phyloP scores from a whole-genome alignment of 129 eudicot species.

The Flaveria linearis region DNA sequence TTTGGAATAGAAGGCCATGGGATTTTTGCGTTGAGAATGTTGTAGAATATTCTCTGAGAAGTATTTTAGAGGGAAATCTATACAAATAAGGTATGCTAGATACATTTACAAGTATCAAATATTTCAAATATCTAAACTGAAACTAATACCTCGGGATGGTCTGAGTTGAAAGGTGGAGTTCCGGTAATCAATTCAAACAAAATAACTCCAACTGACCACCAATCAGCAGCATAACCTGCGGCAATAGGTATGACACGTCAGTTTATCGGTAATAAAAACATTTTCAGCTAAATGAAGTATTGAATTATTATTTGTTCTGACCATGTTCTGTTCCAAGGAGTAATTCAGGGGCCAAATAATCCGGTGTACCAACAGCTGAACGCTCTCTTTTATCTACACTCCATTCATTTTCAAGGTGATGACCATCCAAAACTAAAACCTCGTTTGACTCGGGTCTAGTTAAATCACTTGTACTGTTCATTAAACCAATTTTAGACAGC shows the following conservation, averaged over 20 bases:
- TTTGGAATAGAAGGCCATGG: constrained; percentile 77
- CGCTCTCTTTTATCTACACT: constrained; percentile 42
- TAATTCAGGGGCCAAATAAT: constrained; percentile 90
- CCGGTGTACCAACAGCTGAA: constrained; percentile 95
- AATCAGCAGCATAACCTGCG: constrained; percentile 82
- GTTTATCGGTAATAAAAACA: neutral
- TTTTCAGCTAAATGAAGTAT: constrained; percentile 16
- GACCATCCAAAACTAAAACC: constrained; percentile 34
- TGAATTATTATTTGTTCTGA: constrained; percentile 32
- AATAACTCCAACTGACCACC: constrained; percentile 94
- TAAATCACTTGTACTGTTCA: constrained; percentile 71
- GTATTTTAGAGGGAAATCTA: constrained; percentile 9
- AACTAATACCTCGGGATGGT: constrained; percentile 80
- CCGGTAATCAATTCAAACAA: constrained; percentile 72
- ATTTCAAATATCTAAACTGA: constrained; percentile 21
- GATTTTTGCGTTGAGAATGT: constrained; percentile 77
- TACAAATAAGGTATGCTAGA: neutral
- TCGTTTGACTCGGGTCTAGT: constrained; percentile 48
- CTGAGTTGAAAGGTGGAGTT: constrained; percentile 74
- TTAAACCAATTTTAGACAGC: constrained; percentile 82
- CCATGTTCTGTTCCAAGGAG: constrained; percentile 93
- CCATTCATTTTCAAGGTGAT: constrained; percentile 37
- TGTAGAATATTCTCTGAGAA: constrained; percentile 73
- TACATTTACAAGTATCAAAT: neutral
- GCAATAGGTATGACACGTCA: constrained; percentile 30